These are phyloP conservation scores for Calonectria naviculata DNA, from an alignment of 2,329 filamentous ascomycete genomes.

Conservation along the genomic window DNA sequence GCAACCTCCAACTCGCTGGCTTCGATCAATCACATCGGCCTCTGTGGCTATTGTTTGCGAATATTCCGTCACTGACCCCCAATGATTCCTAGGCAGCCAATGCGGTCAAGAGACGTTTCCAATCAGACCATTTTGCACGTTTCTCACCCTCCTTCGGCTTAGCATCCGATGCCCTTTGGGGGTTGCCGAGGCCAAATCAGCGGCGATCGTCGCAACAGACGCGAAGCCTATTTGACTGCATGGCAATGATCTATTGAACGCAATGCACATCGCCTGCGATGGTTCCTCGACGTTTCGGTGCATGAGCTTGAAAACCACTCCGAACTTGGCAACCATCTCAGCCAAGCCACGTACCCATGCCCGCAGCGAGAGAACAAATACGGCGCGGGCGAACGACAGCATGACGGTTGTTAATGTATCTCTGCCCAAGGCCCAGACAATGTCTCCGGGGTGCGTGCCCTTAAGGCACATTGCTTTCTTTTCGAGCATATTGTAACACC, in stretches of 20 bases:
- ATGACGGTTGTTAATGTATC: slow-evolving; percentile 16
- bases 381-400: background rate
- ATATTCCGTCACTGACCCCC: slow-evolving; percentile 16
- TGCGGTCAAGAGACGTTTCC: background rate
- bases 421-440: slow-evolving; percentile 19
- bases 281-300: background rate
- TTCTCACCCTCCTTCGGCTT: slow-evolving; percentile 21
- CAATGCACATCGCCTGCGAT: background rate
- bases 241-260: slow-evolving; percentile 1
- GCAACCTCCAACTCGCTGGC: background rate
- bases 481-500: background rate
- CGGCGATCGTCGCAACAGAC: background rate
- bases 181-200: slow-evolving; percentile 9
- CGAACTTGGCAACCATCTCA: background rate
- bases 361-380: background rate
- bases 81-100: slow-evolving; percentile 8
- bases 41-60: background rate
- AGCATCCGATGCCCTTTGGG: slow-evolving; percentile 13
- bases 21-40: background rate
- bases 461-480: slow-evolving; percentile 2
- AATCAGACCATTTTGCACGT: slow-evolving; percentile 19
- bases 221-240: slow-evolving; percentile 2
- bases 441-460: background rate
- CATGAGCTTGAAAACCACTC: background rate
- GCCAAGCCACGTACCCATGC: background rate